phyloP scores from a whole-genome alignment of 139 green algal genomes.

The Chlamydomonas sp. region DNA sequence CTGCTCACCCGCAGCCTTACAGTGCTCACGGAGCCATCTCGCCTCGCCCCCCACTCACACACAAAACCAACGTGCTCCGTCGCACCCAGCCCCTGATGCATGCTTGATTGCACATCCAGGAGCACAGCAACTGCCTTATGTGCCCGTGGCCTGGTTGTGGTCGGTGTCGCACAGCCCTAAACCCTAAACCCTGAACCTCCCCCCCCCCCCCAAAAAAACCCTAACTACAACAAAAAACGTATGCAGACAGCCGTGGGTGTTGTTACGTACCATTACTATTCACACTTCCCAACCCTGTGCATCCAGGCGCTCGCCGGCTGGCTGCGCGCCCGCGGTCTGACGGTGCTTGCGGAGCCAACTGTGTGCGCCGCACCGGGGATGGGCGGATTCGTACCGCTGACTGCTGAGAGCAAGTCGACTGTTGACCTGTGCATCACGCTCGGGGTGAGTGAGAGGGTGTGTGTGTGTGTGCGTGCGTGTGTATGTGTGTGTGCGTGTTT shows the following conservation, averaged over 20 bases:
- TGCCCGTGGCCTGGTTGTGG: too few species aligned
- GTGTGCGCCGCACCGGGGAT: constrained; percentile 46
- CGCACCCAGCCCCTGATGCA: too few species aligned
- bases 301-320: constrained; percentile 64
- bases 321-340: constrained; percentile 38
- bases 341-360: constrained; percentile 64
- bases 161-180: too few species aligned
- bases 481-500: not conserved
- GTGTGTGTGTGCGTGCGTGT: not conserved
- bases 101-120: too few species aligned
- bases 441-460: not conserved
- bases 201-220: too few species aligned
- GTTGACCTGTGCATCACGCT: constrained; percentile 17
- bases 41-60: constrained; percentile 40
- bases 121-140: too few species aligned
- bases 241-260: too few species aligned
- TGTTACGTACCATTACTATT: too few species aligned
- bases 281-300: too few species aligned
- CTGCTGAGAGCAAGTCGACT: not conserved
- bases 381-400: not conserved
- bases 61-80: too few species aligned
- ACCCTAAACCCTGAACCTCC: too few species aligned
- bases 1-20: constrained; percentile 36
- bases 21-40: constrained; percentile 65
- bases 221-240: too few species aligned